Percentiles rank a stretch among this genome's conserved stretches.
Conservation (phyloP, 768 basidiomycete species). For the Lactarius hengduanensis region DNA sequence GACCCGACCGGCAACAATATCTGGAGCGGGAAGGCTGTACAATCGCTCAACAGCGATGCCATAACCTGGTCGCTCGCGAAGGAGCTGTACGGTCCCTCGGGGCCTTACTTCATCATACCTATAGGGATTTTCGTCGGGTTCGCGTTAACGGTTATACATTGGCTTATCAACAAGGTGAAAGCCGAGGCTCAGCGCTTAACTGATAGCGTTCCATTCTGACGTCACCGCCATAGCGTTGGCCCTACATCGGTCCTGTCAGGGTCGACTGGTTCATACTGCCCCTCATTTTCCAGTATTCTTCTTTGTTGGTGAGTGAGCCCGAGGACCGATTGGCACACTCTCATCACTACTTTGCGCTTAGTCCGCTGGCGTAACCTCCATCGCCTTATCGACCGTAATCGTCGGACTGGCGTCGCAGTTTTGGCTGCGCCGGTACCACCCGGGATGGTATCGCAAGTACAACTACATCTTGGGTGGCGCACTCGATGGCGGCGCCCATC, state of each 20-base stretch:
- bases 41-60: slow-evolving; percentile 55
- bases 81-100: slow-evolving; percentile 51
- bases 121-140: slow-evolving; percentile 54
- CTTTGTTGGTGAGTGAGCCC: slow-evolving; percentile 36
- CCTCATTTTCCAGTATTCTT: slow-evolving; percentile 50
- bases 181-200: background rate
- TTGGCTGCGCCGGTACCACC: slow-evolving; percentile 27
- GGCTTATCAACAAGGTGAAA: slow-evolving; percentile 50
- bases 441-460: slow-evolving; percentile 61
- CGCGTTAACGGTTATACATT: slow-evolving; percentile 51
- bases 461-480: slow-evolving; percentile 69
- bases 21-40: slow-evolving; percentile 44
- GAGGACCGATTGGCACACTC: background rate
- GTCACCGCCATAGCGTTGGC: slow-evolving; percentile 45
- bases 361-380: slow-evolving; percentile 56
- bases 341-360: slow-evolving; percentile 20
- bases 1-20: slow-evolving; percentile 56
- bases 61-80: slow-evolving; percentile 66
- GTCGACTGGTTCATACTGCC: slow-evolving; percentile 54
- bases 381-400: slow-evolving; percentile 47
- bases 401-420: slow-evolving; percentile 55
- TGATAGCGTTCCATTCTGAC: background rate
- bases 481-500: slow-evolving; percentile 62
- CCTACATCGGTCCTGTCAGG: slow-evolving; percentile 50
- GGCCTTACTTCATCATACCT: slow-evolving; percentile 58